Base-by-base conservation (phyloP, 1,139 yeast species). In the Sugiyamaella castrensis region DNA sequence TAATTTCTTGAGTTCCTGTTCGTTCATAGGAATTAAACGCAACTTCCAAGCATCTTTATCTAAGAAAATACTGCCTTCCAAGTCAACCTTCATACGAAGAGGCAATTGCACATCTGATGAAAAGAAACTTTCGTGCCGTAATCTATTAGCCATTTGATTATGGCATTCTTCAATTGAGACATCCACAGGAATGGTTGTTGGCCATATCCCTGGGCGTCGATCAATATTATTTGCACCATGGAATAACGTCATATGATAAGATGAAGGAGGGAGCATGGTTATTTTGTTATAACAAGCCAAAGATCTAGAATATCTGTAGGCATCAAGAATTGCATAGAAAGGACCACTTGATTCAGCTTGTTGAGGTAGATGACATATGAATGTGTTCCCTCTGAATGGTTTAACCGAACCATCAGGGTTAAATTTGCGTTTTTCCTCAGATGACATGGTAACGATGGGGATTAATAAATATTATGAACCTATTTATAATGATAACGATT, bases 201-300 rank as follows among this genome's bases (percentile, higher is more conserved):
- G 50, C 50, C 50, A 47, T 8, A 41, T 41, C 3, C 43, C 45
- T 6, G 45, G 39, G 11, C 34, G 26, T 32, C 50, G 31, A 13
- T 47, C 46, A 8, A 43, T 41, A 16, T 41, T 34, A 15, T 41
- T 47, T 8, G 50, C 47, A 1, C 50, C 50, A 37, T 42, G 38
- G 31, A 42, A 47, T 19, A 47, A 26, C 8, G 50, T 47, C 50
- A 47, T 38, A 47, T 47, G 50, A 37, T 47, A 47, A 39, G 46
- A 37, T 4, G 50, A 47, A 10, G 50, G 46, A 15, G 50, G 50
- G 11, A 47, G 41, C 50, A 47, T 47, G 13, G 50, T 47, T 5
- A 47, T 47, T 31, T 47, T 47, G 16, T 41, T 15, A 11, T 28
- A 34, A 34, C 42, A 47, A 12, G 41, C 9, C 13, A 47, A 47